Percentiles rank a stretch among this genome's conserved stretches.
Conservation (phyloP, 306 rosid species). For the Casuarina equisetifolia region DNA sequence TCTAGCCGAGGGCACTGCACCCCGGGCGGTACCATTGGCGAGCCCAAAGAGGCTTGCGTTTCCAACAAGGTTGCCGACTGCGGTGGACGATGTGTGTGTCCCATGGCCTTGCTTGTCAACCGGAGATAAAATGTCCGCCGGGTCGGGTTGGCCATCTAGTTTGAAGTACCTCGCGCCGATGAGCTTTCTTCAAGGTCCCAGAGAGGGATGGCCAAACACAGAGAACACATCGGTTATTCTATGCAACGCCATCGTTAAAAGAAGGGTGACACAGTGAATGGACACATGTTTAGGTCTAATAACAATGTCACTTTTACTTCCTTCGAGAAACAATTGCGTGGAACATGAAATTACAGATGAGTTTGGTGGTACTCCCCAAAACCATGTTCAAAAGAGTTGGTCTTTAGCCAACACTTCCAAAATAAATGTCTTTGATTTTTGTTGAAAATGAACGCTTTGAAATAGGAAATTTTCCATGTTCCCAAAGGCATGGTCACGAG, state of each 20-base stretch:
- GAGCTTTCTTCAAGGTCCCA: slow-evolving; percentile 60
- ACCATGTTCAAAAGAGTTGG: background rate
- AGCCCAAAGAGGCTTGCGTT: slow-evolving; percentile 73
- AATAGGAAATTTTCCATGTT: background rate
- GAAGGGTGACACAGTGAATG: background rate
- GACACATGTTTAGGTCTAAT: too few species aligned
- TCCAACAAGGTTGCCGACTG: slow-evolving; percentile 50
- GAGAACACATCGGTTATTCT: slow-evolving; percentile 22
- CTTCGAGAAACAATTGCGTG: too few species aligned
- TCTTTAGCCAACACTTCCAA: background rate
- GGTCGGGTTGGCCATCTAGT: slow-evolving; percentile 50
- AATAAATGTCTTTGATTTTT: background rate
- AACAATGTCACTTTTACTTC: too few species aligned
- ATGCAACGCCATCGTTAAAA: slow-evolving; percentile 2
- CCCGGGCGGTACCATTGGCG: slow-evolving; percentile 71
- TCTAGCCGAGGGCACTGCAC: slow-evolving; percentile 78
- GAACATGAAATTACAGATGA: too few species aligned
- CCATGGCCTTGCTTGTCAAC: slow-evolving; percentile 83
- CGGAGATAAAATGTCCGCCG: slow-evolving; percentile 62
- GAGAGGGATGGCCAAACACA: slow-evolving; percentile 1
- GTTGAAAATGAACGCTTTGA: background rate
- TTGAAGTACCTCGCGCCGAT: slow-evolving; percentile 87
- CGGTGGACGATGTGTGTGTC: slow-evolving; percentile 79
- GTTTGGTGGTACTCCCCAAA: background rate
- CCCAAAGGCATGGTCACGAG: background rate